A percentile compares a stretch with the other conserved stretches of the same genome.
Evolutionary conservation across 2,329 filamentous ascomycete genomes (phyloP).

Genomic region (Rugonectria rugulosa): DNA sequence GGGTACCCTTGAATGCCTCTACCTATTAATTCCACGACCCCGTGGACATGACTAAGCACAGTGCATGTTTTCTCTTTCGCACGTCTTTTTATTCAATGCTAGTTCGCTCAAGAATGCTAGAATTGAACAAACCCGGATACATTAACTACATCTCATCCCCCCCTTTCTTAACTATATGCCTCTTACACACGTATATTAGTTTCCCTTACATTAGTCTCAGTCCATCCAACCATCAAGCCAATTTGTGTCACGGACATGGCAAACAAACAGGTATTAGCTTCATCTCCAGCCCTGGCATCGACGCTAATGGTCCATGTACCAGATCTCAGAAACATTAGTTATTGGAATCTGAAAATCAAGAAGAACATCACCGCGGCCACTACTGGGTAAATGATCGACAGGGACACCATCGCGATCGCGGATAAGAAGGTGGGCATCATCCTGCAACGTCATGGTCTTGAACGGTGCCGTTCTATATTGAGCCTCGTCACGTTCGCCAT

Average conservation of each 20-base stretch:
- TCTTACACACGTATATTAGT: too few relatives aligned
- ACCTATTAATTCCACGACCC: too few relatives aligned
- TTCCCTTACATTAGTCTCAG: background rate
- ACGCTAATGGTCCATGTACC: constrained; percentile 2
- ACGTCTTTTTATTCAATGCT: too few relatives aligned
- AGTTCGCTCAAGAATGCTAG: too few relatives aligned
- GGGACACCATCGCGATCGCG: background rate
- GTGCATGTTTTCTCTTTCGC: too few relatives aligned
- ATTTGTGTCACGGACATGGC: constrained; percentile 1
- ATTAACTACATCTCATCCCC: too few relatives aligned
- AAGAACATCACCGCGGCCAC: constrained; percentile 6
- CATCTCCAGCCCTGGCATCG: background rate
- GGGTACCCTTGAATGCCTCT: too few relatives aligned
- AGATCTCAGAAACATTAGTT: background rate
- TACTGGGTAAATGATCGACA: constrained; percentile 2
- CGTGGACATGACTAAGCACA: too few relatives aligned
- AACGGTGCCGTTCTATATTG: background rate
- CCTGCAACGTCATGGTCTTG: background rate
- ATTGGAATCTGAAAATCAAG: constrained; percentile 6
- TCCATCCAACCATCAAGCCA: background rate
- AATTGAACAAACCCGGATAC: too few relatives aligned
- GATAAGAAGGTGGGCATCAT: constrained; percentile 1
- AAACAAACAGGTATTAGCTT: background rate
- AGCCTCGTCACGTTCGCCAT: constrained; percentile 1
- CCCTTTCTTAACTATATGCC: too few relatives aligned